Evolutionary conservation across 2,329 filamentous ascomycete species (phyloP).

Genomic region (Hypoxylon sp.): DNA sequence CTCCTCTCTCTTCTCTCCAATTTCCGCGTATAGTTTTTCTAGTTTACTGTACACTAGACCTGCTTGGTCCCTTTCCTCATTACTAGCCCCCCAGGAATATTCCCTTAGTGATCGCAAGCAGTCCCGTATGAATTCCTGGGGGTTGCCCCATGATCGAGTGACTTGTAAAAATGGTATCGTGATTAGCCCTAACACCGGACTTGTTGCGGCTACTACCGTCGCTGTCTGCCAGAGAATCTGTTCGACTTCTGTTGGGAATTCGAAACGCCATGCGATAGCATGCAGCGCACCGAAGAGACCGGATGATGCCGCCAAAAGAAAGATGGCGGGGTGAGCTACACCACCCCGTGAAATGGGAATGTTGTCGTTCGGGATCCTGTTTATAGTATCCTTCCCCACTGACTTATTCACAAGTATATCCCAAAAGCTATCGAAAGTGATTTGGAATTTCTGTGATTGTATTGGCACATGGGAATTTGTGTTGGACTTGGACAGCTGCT

Average conservation of each 20-base stretch:
- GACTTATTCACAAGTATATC: not conserved
- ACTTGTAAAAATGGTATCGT: no score
- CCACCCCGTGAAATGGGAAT: not conserved
- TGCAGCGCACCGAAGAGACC: not conserved
- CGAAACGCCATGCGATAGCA: constrained; percentile 4
- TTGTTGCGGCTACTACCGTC: no score
- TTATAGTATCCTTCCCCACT: not conserved
- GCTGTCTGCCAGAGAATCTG: not conserved
- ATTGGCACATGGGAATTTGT: no score
- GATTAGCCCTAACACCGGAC: no score
- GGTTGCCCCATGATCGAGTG: no score
- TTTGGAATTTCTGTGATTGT: not conserved
- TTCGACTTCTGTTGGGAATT: not conserved
- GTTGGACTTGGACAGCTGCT: not conserved
- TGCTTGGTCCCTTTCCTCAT: no score
- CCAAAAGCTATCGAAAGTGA: not conserved
- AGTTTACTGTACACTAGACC: no score
- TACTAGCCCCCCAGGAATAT: no score
- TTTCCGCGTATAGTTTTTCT: no score
- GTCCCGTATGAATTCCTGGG: no score
- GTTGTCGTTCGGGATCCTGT: not conserved
- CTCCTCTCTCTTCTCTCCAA: no score
- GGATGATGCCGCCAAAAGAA: not conserved
- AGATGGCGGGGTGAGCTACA: not conserved
- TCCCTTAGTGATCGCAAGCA: no score